Percentiles rank a stretch among this genome's conserved stretches.
Evolutionary conservation across 73 alveolate genomes (phyloP).

Genomic region (Blepharisma japonicum): DNA sequence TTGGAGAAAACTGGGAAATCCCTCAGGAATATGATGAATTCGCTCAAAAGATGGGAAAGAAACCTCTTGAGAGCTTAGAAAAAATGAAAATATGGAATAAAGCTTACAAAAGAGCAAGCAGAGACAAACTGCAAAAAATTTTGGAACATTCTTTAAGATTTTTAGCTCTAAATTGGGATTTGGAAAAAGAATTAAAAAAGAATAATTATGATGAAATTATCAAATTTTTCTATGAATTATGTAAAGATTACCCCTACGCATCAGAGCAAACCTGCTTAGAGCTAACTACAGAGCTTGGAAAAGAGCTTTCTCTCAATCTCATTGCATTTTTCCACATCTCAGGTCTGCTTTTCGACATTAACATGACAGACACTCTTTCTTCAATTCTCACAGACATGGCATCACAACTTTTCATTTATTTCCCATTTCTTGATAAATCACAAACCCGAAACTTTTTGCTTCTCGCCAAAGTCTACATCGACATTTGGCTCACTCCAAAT

Average conservation of each 20-base stretch:
- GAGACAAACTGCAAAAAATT: not conserved
- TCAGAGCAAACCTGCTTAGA: not conserved
- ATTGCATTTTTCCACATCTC: not conserved
- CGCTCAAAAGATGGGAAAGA: not conserved
- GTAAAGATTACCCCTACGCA: not conserved
- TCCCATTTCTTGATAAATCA: not conserved
- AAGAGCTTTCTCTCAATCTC: not conserved
- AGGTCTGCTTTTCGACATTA: not conserved
- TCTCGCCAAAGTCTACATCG: not conserved
- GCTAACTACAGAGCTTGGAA: not conserved
- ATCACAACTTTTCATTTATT: not conserved
- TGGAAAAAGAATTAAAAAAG: not conserved
- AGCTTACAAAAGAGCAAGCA: not conserved
- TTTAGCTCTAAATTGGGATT: not conserved
- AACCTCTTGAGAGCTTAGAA: not conserved
- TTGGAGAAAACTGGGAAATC: constrained; percentile 24
- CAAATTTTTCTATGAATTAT: not conserved
- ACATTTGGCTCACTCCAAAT: not conserved
- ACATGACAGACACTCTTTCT: not conserved
- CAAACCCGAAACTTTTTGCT: not conserved
- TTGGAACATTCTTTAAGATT: not conserved
- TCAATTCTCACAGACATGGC: not conserved
- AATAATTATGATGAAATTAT: not conserved
- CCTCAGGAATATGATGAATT: constrained; percentile 10
- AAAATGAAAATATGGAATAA: not conserved